Percentiles rank a stretch among this genome's conserved stretches.
Conservation (phyloP, 208 protist genomes). For the Crithidia expoeki region DNA sequence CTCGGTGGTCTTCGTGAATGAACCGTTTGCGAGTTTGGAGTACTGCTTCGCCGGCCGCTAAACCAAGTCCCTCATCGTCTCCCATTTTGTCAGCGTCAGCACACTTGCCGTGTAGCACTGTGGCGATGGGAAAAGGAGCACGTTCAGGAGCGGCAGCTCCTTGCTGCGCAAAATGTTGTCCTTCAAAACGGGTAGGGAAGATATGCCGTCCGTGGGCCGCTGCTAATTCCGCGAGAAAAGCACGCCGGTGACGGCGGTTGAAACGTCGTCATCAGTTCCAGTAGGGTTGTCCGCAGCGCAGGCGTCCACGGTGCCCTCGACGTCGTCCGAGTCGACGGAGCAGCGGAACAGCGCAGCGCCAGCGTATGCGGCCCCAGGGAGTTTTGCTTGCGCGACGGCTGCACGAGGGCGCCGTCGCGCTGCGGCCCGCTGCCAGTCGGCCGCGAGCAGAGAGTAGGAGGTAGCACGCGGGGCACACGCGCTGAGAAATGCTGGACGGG, state of each 20-base stretch:
- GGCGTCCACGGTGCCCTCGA: not conserved
- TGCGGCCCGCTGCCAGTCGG: constrained; percentile 10
- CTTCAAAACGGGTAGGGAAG: constrained; percentile 44
- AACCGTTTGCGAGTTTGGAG: constrained; percentile 39
- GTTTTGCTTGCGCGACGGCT: not conserved
- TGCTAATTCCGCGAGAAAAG: constrained; percentile 45
- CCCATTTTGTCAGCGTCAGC: constrained; percentile 32
- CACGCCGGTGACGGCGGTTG: constrained; percentile 40
- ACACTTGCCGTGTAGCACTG: constrained; percentile 46
- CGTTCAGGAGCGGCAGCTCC: constrained; percentile 36
- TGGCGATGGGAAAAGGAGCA: constrained; percentile 44
- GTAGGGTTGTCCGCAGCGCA: not conserved
- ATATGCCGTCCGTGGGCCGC: constrained; percentile 33
- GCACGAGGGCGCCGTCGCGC: not conserved
- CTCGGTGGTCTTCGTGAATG: constrained; percentile 39
- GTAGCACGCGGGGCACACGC: constrained; percentile 48
- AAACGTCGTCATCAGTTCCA: constrained; percentile 21
- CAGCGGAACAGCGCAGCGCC: not conserved
- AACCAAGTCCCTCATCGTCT: constrained; percentile 43
- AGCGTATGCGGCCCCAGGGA: not conserved
- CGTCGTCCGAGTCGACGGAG: constrained; percentile 2
- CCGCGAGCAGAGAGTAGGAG: constrained; percentile 2
- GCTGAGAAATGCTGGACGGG: constrained; percentile 33
- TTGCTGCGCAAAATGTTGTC: constrained; percentile 43
- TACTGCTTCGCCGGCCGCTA: constrained; percentile 37